These are phyloP conservation scores for Pythium brachiatum DNA, from an alignment of 352 stramenopile species.

Conservation along the genomic window DNA sequence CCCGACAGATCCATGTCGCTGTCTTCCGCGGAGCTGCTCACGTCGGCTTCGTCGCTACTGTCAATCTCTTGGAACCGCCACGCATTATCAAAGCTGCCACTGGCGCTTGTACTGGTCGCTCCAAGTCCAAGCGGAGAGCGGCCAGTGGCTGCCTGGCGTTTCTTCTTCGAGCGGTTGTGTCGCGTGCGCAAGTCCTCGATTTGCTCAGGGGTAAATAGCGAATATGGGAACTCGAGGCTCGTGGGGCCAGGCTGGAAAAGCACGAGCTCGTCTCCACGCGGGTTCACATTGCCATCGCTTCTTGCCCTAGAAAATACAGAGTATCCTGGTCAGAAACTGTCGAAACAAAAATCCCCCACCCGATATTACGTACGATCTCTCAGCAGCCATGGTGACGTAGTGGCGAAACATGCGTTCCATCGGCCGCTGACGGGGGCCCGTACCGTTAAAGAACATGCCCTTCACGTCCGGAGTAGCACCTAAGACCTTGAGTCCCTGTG, in stretches of 20 bases:
- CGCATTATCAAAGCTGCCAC: conserved; percentile 3
- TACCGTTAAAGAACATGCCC: conserved; percentile 47
- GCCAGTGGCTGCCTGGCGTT: conserved; percentile 9
- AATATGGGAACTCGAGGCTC: conserved; percentile 29
- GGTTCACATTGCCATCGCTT: conserved; percentile 8
- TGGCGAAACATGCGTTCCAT: conserved; percentile 73
- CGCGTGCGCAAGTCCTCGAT: conserved; percentile 26
- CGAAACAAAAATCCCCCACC: neutral
- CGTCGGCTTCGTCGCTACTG: conserved; percentile 30
- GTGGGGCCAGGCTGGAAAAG: conserved; percentile 25
- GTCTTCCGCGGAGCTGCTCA: conserved; percentile 30
- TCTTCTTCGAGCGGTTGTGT: conserved; percentile 31
- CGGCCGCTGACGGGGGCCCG: conserved; percentile 27
- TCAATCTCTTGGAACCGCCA: conserved; percentile 32
- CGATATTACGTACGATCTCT: conserved; percentile 27
- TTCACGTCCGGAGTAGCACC: conserved; percentile 38
- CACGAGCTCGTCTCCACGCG: conserved; percentile 24
- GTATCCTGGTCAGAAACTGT: neutral
- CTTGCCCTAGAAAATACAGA: too few species aligned
- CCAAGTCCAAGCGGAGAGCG: neutral
- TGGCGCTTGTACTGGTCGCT: neutral
- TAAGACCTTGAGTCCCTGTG: conserved; percentile 34
- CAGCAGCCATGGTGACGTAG: conserved; percentile 39
- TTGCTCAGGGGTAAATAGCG: conserved; percentile 29
- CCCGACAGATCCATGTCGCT: conserved; percentile 28